Evolutionary conservation across 2,329 filamentous ascomycete genomes (phyloP), one percentile per base, ranked within the genome.

Genomic region (Gaeumannomyces sp.): DNA sequence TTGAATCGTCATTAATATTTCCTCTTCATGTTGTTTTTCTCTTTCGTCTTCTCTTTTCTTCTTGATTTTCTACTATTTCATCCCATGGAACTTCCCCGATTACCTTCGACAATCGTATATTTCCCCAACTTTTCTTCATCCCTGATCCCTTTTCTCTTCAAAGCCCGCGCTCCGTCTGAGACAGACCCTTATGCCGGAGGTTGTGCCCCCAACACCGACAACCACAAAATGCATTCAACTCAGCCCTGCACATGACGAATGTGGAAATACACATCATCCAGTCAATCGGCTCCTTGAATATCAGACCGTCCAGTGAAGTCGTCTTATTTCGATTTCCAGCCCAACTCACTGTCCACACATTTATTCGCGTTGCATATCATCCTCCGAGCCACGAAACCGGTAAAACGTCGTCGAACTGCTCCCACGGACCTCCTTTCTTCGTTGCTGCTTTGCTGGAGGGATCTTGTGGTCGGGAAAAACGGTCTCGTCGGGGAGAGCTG

Each of bases 301-400:
- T 25, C 45, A 53, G 45, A 53, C 45, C 6, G 4, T 8, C 14
- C 13, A 45, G 38, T 45, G 19, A 45, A 45, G 19, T 16, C 14
- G 38, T 19, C 38, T 19, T 16, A 22, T 16, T 5, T 45, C 19
- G 19, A 22, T 19, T 22, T 22, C 19, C 16, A 22, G 13, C 8
- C 45, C 2, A 53, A 22, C 25, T 10, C n/a, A 7, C 45, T n/a
- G 45, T 4, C 13, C 13, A 53, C 22, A 25, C 45, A 53, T 53
- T n/a, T 22, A 53, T 19, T 45, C 6, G 4, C 22, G 19, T 53
- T 53, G 22, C 16, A 53, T n/a, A 19, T n/a, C 45, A 29, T 59
- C 57, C 14, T 59, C 57, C 11, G 57, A 28, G n/a, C 57, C 57
- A 59, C 57, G 57, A 59, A 59, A 59, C 29, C 57, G 57, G 14